phyloP scores from a whole-genome alignment of 148 eudicot species.

The Rhododendron simsii region DNA sequence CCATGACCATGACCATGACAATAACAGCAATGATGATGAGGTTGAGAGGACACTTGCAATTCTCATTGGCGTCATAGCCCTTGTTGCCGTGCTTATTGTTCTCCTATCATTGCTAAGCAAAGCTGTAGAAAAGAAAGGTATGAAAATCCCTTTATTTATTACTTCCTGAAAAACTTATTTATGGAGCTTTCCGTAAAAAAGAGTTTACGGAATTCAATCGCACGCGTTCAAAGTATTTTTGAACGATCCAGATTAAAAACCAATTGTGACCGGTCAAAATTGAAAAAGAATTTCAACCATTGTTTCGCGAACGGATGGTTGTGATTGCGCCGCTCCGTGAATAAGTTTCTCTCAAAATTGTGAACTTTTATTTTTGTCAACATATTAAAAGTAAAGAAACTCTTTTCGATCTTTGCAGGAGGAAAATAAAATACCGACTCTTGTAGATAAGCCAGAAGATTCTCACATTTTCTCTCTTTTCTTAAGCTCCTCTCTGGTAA shows the following conservation, averaged over 20 bases:
- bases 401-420: slow-evolving; percentile 10
- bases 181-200: too few species aligned
- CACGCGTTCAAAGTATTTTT: too few species aligned
- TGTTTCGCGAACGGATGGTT: too few species aligned
- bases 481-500: background rate
- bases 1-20: background rate
- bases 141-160: background rate
- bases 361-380: background rate
- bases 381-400: background rate
- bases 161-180: too few species aligned
- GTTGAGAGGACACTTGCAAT: slow-evolving; percentile 53
- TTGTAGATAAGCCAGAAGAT: background rate
- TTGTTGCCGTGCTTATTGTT: slow-evolving; percentile 43
- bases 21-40: slow-evolving; percentile 21
- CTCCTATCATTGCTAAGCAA: slow-evolving; percentile 40
- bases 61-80: slow-evolving; percentile 50
- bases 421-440: background rate
- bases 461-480: background rate
- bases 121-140: slow-evolving; percentile 45
- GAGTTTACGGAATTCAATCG: too few species aligned
- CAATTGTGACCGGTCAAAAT: too few species aligned
- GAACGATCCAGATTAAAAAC: too few species aligned
- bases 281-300: too few species aligned
- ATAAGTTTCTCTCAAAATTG: too few species aligned
- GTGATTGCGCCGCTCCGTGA: too few species aligned